Conservation (phyloP, 1,284 basidiomycete species). For the Blastosporella zonata region DNA sequence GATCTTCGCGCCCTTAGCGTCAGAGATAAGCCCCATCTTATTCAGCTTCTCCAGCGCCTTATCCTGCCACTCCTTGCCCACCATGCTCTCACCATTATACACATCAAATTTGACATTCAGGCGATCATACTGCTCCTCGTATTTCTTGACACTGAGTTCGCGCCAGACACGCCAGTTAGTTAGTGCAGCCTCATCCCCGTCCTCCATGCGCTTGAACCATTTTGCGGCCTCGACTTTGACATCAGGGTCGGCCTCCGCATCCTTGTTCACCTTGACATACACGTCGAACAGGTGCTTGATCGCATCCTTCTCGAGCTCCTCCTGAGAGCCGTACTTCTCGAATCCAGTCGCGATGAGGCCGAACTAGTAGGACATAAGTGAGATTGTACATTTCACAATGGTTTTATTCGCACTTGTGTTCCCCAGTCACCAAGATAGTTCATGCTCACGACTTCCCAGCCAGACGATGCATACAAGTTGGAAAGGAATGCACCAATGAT, state of each 20-base stretch:
- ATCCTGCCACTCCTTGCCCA: slow-evolving; percentile 78
- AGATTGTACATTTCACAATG: not conserved
- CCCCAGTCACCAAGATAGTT: slow-evolving; percentile 98
- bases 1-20: slow-evolving; percentile 71
- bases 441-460: slow-evolving; percentile 88
- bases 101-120: slow-evolving; percentile 93
- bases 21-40: slow-evolving; percentile 56
- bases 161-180: slow-evolving; percentile 94
- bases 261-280: slow-evolving; percentile 93
- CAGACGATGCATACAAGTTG: slow-evolving; percentile 90
- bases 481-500: slow-evolving; percentile 95
- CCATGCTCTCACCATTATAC: slow-evolving; percentile 92
- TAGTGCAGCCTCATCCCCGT: slow-evolving; percentile 82
- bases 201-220: slow-evolving; percentile 98
- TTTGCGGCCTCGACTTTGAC: slow-evolving; percentile 84
- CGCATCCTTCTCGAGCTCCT: slow-evolving; percentile 82
- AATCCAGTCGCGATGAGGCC: slow-evolving; percentile 92
- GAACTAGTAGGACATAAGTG: slow-evolving; percentile 41
- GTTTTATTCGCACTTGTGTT: slow-evolving; percentile 62
- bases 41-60: slow-evolving; percentile 63
- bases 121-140: slow-evolving; percentile 86
- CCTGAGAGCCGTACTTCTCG: slow-evolving; percentile 86
- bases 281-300: slow-evolving; percentile 96
- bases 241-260: slow-evolving; percentile 67
- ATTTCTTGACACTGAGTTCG: slow-evolving; percentile 88